A percentile compares a stretch with the other conserved stretches of the same genome.
Evolutionary conservation across 495 filamentous ascomycete species (phyloP).

Genomic region (Saxophila tyrrhenica): DNA sequence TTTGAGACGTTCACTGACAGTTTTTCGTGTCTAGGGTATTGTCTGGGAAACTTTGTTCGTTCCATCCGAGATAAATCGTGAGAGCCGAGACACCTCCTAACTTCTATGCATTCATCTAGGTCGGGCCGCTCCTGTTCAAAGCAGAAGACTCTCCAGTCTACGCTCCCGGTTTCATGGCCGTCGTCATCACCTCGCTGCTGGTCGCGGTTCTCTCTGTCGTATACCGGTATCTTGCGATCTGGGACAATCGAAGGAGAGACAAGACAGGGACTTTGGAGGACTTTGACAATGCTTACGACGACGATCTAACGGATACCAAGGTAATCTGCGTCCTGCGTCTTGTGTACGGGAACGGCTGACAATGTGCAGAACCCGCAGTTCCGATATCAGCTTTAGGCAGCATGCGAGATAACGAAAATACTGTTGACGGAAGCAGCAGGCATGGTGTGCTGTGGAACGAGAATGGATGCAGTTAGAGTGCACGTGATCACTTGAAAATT

Average conservation of each 20-base stretch:
- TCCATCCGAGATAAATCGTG: too few species aligned
- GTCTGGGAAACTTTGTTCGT: constrained; percentile 1
- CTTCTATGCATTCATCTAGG: too few species aligned
- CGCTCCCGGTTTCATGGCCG: constrained; percentile 30
- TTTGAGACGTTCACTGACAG: too few species aligned
- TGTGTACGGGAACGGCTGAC: constrained; percentile 5
- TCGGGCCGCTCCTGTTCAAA: constrained; percentile 34
- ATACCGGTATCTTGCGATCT: constrained; percentile 29
- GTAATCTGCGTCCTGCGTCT: background rate
- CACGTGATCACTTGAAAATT: too few species aligned
- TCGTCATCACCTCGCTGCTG: constrained; percentile 30
- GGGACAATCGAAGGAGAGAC: constrained; percentile 29
- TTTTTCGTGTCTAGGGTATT: background rate
- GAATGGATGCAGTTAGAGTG: too few species aligned
- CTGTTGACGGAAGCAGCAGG: background rate
- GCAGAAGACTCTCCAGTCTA: constrained; percentile 27
- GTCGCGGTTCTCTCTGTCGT: constrained; percentile 25
- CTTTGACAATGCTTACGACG: constrained; percentile 35
- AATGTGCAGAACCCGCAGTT: constrained; percentile 33
- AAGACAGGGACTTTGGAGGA: constrained; percentile 23
- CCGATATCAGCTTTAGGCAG: constrained; percentile 18
- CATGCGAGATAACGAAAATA: background rate
- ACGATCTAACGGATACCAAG: constrained; percentile 34
- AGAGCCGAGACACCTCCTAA: too few species aligned
- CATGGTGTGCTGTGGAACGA: too few species aligned